Evolutionary conservation across 2,329 filamentous ascomycete genomes (phyloP), one percentile per base, ranked within the genome.

Genomic region (Fusarium mundagurra): DNA sequence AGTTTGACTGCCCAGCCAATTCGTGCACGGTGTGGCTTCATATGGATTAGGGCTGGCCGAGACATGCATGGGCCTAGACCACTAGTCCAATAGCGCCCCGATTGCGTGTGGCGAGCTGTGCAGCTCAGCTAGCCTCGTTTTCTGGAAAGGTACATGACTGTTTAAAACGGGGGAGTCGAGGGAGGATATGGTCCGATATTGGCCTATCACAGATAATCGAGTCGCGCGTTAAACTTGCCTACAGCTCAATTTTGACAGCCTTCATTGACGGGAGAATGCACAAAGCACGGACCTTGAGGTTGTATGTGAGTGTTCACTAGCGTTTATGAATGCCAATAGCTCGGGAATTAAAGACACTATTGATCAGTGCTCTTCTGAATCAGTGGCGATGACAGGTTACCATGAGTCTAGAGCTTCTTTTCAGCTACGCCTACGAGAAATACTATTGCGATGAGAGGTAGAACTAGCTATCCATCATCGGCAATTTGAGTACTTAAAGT

Each of bases 171-270:
- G 2, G 8, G 24, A 10, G 16, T n/a, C 7, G n/a, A 24, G 20
- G 33, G 17, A 31, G 24, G 3, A 31, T 12, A 4, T 17, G 2
- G 4, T 10, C 16, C 2, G 16, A 14, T 17, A 12, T 0, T 6
- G 14, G 1, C 47, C 13, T 33, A 31, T 17, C 13, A 14, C 9
- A 6, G n/a, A 11, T 11, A 4, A 16, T 6, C 17, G 5, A 39
- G 11, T 3, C 1, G 16, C 20, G 8, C 5, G 10, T 36, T 20
- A 14, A 43, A 7, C 6, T 22, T 27, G 1, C 5, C 4, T 22
- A 20, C 7, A 7, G 17, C 6, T 12, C 3, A 33, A 13, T 27
- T 17, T 24, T 18, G 4, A 11, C 14, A 43, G n/a, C 17, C 44
- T 41, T 8, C 2, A 11, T 29, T 27, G 24, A 18, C 11, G 6